Conservation (phyloP, 345 rosid species). For the Psidium friedrichsthalianum region DNA sequence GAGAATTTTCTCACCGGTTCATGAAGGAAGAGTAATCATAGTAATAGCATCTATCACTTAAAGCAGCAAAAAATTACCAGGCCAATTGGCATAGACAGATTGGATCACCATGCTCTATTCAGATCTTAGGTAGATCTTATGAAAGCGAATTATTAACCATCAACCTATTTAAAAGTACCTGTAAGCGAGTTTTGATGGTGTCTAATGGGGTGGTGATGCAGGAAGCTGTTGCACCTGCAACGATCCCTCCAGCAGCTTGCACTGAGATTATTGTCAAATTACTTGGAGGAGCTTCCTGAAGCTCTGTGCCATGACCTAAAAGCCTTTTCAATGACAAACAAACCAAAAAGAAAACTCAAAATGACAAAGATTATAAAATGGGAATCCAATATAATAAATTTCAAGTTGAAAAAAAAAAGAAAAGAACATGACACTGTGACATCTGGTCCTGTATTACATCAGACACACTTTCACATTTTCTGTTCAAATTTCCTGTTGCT, state of each 20-base stretch:
- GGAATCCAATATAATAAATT: not conserved
- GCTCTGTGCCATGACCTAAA: slow-evolving; percentile 47
- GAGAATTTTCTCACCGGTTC: not conserved
- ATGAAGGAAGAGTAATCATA: not conserved
- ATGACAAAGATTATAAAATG: not conserved
- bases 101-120: not conserved
- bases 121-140: not conserved
- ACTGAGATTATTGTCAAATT: slow-evolving; percentile 48
- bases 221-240: slow-evolving; percentile 95
- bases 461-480: not conserved
- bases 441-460: not conserved
- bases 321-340: slow-evolving; percentile 21
- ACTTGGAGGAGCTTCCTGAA: slow-evolving; percentile 36
- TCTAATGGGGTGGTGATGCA: slow-evolving; percentile 90
- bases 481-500: not conserved
- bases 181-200: slow-evolving; percentile 90
- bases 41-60: not conserved
- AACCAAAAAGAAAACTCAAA: not conserved
- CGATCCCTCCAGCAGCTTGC: slow-evolving; percentile 87
- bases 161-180: slow-evolving; percentile 34
- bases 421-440: not conserved
- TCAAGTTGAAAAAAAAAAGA: not conserved
- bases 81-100: not conserved
- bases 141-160: not conserved
- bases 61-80: not conserved